A percentile compares a stretch with the other conserved stretches of the same genome.
These are phyloP conservation scores for Aspergillus mulundensis DNA, from an alignment of 495 filamentous ascomycete genomes.

Conservation along the genomic window DNA sequence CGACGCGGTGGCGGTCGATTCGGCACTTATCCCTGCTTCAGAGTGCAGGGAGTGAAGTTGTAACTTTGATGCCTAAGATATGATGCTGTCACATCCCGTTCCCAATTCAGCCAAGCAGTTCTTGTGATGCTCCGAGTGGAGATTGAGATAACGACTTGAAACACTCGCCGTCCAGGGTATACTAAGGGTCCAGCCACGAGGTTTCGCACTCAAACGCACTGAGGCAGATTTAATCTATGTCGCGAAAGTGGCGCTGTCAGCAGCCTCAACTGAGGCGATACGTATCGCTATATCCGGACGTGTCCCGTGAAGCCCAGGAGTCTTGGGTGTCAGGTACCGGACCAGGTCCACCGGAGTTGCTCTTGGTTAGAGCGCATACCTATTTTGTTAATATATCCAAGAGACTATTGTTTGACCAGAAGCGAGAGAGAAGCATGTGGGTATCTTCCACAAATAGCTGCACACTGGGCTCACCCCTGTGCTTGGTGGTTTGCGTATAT, in stretches of 20 bases:
- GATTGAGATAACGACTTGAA: not conserved
- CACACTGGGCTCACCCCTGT: not conserved
- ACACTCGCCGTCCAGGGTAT: not conserved
- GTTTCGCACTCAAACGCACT: not conserved
- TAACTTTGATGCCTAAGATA: too few relatives aligned
- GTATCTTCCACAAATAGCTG: slow-evolving; percentile 11
- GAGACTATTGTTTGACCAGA: not conserved
- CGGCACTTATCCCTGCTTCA: not conserved
- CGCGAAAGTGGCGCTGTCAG: not conserved
- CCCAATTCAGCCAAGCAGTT: not conserved
- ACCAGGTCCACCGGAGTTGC: slow-evolving; percentile 8
- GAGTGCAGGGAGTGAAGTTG: not conserved
- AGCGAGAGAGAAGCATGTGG: not conserved
- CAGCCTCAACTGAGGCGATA: not conserved
- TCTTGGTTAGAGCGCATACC: not conserved
- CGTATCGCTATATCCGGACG: not conserved
- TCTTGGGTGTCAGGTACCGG: not conserved
- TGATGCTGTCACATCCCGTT: not conserved
- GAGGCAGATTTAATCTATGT: not conserved
- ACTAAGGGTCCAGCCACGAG: not conserved
- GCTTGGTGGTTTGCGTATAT: not conserved
- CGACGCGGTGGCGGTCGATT: not conserved
- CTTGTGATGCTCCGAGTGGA: not conserved
- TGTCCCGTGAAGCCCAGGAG: not conserved
- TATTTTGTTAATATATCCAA: not conserved